Evolutionary conservation across 2,329 filamentous ascomycete species (phyloP).

Genomic region (Ustulina deusta): DNA sequence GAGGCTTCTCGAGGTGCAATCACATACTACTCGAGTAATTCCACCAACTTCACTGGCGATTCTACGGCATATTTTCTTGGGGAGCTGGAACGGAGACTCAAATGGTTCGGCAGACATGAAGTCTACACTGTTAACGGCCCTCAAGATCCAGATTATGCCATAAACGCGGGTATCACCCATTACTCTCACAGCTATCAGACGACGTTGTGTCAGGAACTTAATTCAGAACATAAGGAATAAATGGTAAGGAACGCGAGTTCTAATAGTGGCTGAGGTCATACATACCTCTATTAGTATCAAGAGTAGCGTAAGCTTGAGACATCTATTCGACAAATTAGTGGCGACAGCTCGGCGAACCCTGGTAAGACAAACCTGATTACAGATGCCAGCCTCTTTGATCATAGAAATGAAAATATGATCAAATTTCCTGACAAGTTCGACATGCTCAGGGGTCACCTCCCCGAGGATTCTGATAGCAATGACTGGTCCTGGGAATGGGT

Average conservation of each 20-base stretch:
- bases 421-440: constrained; percentile 82
- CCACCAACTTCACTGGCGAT: constrained; percentile 83
- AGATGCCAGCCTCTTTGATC: constrained; percentile 79
- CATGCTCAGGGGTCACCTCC: constrained; percentile 82
- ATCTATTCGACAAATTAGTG: constrained; percentile 49
- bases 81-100: constrained; percentile 72
- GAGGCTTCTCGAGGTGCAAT: constrained; percentile 69
- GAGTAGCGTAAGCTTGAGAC: constrained; percentile 61
- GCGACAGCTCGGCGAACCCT: constrained; percentile 14
- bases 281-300: constrained; percentile 56
- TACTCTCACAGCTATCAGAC: constrained; percentile 54
- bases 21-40: constrained; percentile 77
- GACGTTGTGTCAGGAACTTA: constrained; percentile 10
- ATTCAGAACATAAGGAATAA: neutral
- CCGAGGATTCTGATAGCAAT: constrained; percentile 85
- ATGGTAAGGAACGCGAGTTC: too few relatives aligned
- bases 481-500: constrained; percentile 77
- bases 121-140: constrained; percentile 64
- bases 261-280: constrained; percentile 3
- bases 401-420: constrained; percentile 78
- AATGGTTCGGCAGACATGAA: constrained; percentile 83
- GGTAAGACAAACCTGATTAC: constrained; percentile 63
- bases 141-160: constrained; percentile 52
- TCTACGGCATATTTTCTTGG: constrained; percentile 72
- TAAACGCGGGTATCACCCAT: constrained; percentile 51